Evolutionary conservation across 306 rosid species (phyloP).

Genomic region (Cucumis hystrix): DNA sequence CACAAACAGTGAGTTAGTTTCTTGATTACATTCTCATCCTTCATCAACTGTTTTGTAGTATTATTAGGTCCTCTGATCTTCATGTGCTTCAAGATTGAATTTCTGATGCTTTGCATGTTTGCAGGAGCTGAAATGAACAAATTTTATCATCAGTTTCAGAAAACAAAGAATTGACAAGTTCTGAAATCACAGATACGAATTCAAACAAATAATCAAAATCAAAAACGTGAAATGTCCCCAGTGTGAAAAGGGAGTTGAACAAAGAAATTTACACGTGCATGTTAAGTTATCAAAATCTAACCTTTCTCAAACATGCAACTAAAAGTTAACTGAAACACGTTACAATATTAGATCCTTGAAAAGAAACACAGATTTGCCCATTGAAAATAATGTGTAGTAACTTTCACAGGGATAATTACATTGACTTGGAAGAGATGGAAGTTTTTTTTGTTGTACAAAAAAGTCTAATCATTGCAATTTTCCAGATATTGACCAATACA

Average conservation of each 20-base stretch:
- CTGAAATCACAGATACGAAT: background rate
- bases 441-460: background rate
- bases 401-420: background rate
- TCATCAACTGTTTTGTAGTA: conserved; percentile 17
- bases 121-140: background rate
- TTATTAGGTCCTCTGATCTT: conserved; percentile 24
- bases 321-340: background rate
- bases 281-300: background rate
- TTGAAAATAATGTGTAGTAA: background rate
- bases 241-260: background rate
- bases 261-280: background rate
- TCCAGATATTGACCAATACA: background rate
- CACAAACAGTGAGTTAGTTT: conserved; percentile 23
- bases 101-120: conserved; percentile 50
- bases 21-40: conserved; percentile 17
- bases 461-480: background rate
- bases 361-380: background rate
- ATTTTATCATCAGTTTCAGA: background rate
- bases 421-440: background rate
- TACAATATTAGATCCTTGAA: background rate
- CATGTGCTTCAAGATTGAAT: conserved; percentile 40
- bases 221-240: background rate
- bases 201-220: background rate
- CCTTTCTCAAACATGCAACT: background rate
- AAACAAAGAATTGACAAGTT: background rate